These are phyloP conservation scores for Colletotrichum sp. DNA, from an alignment of 2,329 filamentous ascomycete genomes.

Conservation along the genomic window DNA sequence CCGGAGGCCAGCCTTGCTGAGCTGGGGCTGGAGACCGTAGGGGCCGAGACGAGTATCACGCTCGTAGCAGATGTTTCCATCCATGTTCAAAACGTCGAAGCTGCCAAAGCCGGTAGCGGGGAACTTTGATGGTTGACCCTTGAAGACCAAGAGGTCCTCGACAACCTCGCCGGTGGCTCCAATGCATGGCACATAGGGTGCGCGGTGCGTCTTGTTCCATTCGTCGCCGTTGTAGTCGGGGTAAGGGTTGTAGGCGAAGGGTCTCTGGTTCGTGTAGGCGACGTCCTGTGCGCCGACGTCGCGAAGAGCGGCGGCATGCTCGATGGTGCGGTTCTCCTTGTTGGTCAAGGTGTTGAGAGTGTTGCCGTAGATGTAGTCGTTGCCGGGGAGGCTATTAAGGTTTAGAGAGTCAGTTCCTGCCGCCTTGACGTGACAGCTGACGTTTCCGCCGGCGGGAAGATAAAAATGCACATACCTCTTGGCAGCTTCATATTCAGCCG, in stretches of 20 bases:
- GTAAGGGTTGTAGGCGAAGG: conserved; percentile 70
- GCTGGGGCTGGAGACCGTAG: conserved; percentile 61
- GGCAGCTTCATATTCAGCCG: conserved; percentile 39
- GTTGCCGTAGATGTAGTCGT: conserved; percentile 62
- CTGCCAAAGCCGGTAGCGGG: conserved; percentile 68
- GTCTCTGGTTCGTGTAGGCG: conserved; percentile 47
- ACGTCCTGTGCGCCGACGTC: conserved; percentile 25
- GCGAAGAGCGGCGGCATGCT: conserved; percentile 26
- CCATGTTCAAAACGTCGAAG: conserved; percentile 63
- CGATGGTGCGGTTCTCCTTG: conserved; percentile 40
- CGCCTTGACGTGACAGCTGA: background rate
- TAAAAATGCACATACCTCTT: conserved; percentile 39
- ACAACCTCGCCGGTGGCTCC: conserved; percentile 65
- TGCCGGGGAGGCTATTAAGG: conserved; percentile 43
- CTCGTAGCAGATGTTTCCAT: conserved; percentile 70
- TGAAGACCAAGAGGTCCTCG: conserved; percentile 70
- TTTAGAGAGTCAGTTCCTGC: conserved; percentile 1
- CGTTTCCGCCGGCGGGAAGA: conserved; percentile 17
- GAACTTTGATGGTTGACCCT: conserved; percentile 63
- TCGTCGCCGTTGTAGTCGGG: conserved; percentile 69
- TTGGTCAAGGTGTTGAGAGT: conserved; percentile 54
- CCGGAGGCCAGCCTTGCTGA: conserved; percentile 47
- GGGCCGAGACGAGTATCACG: conserved; percentile 72
- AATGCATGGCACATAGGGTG: conserved; percentile 66
- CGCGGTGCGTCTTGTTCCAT: conserved; percentile 64